These are phyloP conservation scores for Ustilago cynodontis DNA, from an alignment of 1,284 basidiomycete genomes.

Conservation along the genomic window DNA sequence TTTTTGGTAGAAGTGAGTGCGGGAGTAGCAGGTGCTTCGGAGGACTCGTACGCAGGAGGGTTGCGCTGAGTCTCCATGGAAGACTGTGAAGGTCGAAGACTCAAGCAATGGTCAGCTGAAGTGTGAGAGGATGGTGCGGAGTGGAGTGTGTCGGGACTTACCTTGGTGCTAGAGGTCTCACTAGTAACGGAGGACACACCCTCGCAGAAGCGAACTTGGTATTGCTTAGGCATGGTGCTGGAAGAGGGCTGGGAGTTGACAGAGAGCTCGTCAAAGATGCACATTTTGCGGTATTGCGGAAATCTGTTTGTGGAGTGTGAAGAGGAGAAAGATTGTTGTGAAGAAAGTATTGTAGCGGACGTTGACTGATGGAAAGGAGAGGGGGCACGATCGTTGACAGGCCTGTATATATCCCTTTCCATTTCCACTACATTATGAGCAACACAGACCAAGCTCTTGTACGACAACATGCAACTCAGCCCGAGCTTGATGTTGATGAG, in stretches of 20 bases:
- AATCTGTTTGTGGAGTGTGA: background rate
- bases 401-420: slow-evolving; percentile 11
- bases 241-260: background rate
- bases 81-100: slow-evolving; percentile 9
- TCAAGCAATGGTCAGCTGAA: background rate
- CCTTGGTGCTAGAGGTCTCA: slow-evolving; percentile 14
- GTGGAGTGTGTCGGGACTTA: background rate
- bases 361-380: background rate
- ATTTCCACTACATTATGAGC: background rate
- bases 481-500: slow-evolving; percentile 17
- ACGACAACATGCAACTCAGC: background rate
- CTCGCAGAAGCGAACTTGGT: slow-evolving; percentile 19
- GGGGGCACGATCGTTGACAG: slow-evolving; percentile 3
- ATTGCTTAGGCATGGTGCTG: slow-evolving; percentile 15
- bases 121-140: background rate
- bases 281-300: slow-evolving; percentile 17
- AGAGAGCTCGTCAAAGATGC: slow-evolving; percentile 29
- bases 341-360: background rate
- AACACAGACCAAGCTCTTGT: background rate
- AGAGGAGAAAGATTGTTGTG: background rate
- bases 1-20: slow-evolving; percentile 7
- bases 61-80: slow-evolving; percentile 12
- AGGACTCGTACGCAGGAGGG: slow-evolving; percentile 28
- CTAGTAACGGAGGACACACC: background rate
- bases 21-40: background rate